Evolutionary conservation across 1,284 basidiomycete genomes (phyloP).

Genomic region (Ceratorhiza oryzae-sativae): DNA sequence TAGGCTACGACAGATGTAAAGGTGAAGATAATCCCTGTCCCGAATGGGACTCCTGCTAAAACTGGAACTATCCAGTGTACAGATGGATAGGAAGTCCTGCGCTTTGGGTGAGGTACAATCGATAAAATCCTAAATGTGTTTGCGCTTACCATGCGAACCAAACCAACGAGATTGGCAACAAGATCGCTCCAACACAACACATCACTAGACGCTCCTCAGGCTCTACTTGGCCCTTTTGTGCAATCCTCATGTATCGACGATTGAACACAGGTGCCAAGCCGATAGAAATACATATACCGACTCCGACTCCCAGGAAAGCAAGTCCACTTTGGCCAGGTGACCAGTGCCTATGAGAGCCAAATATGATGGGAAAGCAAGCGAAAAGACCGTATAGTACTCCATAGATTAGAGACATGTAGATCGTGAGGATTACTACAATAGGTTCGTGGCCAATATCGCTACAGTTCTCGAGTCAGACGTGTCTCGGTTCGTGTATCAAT

Average conservation of each 20-base stretch:
- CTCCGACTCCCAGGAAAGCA: slow-evolving; percentile 69
- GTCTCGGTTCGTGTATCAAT: no score
- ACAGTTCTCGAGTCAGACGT: no score
- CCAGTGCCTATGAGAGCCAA: slow-evolving; percentile 65
- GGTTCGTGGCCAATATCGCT: slow-evolving; percentile 69
- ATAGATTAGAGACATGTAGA: slow-evolving; percentile 74
- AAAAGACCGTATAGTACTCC: slow-evolving; percentile 66
- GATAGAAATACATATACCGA: slow-evolving; percentile 64
- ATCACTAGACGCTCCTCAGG: slow-evolving; percentile 72
- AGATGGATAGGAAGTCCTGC: slow-evolving; percentile 39
- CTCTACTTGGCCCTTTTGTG: slow-evolving; percentile 60
- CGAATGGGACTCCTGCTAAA: slow-evolving; percentile 68
- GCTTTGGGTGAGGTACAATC: no score
- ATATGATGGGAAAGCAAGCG: slow-evolving; percentile 68
- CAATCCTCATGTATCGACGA: slow-evolving; percentile 60
- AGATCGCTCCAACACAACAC: slow-evolving; percentile 62
- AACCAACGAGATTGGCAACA: slow-evolving; percentile 68
- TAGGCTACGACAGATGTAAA: slow-evolving; percentile 32
- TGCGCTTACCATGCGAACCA: slow-evolving; percentile 60
- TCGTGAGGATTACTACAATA: slow-evolving; percentile 68
- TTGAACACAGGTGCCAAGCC: slow-evolving; percentile 61
- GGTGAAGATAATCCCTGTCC: slow-evolving; percentile 61
- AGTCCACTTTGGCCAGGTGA: slow-evolving; percentile 66
- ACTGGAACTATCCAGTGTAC: slow-evolving; percentile 67
- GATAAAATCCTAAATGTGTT: no score